Base-by-base conservation (phyloP, 306 rosid genomes). In the Rubus parviflorus region DNA sequence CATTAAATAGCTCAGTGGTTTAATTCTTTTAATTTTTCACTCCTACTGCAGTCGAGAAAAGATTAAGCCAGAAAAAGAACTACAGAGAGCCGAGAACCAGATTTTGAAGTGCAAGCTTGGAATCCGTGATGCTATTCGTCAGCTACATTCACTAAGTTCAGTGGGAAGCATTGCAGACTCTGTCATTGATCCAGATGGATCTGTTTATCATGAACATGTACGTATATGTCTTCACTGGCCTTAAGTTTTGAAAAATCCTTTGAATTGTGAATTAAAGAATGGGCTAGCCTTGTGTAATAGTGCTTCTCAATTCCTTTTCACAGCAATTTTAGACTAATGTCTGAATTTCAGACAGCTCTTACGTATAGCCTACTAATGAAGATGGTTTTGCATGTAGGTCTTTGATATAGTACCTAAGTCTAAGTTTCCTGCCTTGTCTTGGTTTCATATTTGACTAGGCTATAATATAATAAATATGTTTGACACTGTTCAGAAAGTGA, bases 51-150 rank as follows among this genome's bases (percentile, higher is more conserved):
- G 98, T 74, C 91, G 96, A 83, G 98, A 93, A 85, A 93, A 93
- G 87, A 88, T 93, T 76, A 89, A 83, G 86, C 98, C 97, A 15
- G 98, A 91, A 77, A 91, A 84, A 80, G 98, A 93, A 84, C 88
- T 93, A 65, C 88, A 83, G 79, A 86, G 97, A 86, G 98, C 98
- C 52, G 75, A 49, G 79, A 89, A 86, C 82, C 93, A 93, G 91
- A 93, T 93, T 85, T 83, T 91, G 68, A 83, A 93, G 71, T 93
- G 87, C 80, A 93, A 90, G 82, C 98, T 93, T 77, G 85, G 96
- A 62, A 86, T 93, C 43, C 92, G 98, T 42, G 96, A 93, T 80
- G 92, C 86, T 8, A 83, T 93, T 83, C 86, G 43, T 69, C 92
- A 93, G 80, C 83, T 93, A 82, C 91, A 91, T 90, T 88, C 86